phyloP scores from a whole-genome alignment of 2,329 filamentous ascomycete genomes.

The Monilinia laxa region DNA sequence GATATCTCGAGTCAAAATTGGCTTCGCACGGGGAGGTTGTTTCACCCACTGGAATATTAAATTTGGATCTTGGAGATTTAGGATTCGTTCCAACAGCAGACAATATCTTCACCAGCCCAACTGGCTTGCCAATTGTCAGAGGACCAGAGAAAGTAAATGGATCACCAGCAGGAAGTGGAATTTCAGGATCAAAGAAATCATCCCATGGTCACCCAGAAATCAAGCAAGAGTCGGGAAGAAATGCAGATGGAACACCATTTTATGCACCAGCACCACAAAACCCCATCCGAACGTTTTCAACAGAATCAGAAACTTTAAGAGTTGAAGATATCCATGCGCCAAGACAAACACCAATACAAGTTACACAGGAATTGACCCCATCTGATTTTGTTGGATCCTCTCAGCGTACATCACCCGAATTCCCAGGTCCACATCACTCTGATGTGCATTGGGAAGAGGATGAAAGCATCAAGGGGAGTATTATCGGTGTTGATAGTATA shows the following conservation, averaged over 20 bases:
- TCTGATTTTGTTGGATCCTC: conserved; percentile 36
- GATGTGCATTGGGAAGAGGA: conserved; percentile 16
- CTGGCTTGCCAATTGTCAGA: not conserved
- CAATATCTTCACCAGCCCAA: conserved; percentile 12
- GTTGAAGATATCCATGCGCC: conserved; percentile 36
- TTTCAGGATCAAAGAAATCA: conserved; percentile 2
- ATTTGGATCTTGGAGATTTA: conserved; percentile 15
- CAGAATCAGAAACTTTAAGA: conserved; percentile 30
- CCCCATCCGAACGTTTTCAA: conserved; percentile 38
- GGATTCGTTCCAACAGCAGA: not conserved
- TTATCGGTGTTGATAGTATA: conserved; percentile 44
- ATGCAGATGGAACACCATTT: conserved; percentile 40
- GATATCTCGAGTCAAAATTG: conserved; percentile 34
- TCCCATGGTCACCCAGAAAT: conserved; percentile 16
- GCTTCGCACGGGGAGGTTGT: conserved; percentile 16
- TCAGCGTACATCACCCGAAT: conserved; percentile 4
- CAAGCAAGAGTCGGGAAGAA: conserved; percentile 40
- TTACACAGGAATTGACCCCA: conserved; percentile 39
- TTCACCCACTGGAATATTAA: conserved; percentile 12
- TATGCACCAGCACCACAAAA: conserved; percentile 41
- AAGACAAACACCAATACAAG: conserved; percentile 35
- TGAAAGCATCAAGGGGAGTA: not conserved
- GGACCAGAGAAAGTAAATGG: not conserved
- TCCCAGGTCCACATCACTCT: conserved; percentile 25
- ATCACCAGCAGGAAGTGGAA: conserved; percentile 14